These are phyloP conservation scores for Phaseolus coccineus DNA, from an alignment of 331 rosid species.

Conservation along the genomic window DNA sequence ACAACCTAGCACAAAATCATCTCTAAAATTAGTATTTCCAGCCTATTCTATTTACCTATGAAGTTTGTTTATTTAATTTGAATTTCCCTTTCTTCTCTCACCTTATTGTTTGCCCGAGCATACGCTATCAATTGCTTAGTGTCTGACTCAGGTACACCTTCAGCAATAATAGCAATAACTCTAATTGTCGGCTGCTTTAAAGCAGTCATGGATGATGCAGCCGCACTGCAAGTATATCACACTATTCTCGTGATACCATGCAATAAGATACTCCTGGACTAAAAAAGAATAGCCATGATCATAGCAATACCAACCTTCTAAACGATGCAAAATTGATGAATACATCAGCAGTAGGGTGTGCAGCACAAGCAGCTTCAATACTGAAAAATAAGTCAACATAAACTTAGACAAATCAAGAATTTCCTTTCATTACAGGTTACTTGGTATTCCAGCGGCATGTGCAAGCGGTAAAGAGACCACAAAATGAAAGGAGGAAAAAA, in stretches of 20 bases:
- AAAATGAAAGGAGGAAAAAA: background rate
- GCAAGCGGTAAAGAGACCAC: slow-evolving; percentile 14
- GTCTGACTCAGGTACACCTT: slow-evolving; percentile 94
- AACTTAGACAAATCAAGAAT: background rate
- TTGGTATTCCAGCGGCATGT: slow-evolving; percentile 12
- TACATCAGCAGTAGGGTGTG: slow-evolving; percentile 96
- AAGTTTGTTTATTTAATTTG: slow-evolving; percentile 12
- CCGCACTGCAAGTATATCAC: slow-evolving; percentile 66
- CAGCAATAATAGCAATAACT: slow-evolving; percentile 93
- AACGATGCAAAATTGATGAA: slow-evolving; percentile 90
- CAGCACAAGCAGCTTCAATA: slow-evolving; percentile 85
- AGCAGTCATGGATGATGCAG: slow-evolving; percentile 88
- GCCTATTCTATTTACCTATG: slow-evolving; percentile 26
- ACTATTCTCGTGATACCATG: slow-evolving; percentile 16
- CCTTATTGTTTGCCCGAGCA: slow-evolving; percentile 90
- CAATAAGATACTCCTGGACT: slow-evolving; percentile 18
- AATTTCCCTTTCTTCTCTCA: slow-evolving; percentile 44
- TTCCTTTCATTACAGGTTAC: slow-evolving; percentile 28
- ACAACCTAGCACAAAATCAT: slow-evolving; percentile 66
- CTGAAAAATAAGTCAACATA: slow-evolving; percentile 58
- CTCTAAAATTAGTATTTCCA: slow-evolving; percentile 37
- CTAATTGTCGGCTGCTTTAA: slow-evolving; percentile 88
- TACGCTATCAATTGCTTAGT: slow-evolving; percentile 82
- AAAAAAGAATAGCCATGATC: background rate
- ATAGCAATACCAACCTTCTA: slow-evolving; percentile 64